Evolutionary conservation across 495 filamentous ascomycete genomes (phyloP).

Genomic region (Aspergillus sclerotiicarbonarius): DNA sequence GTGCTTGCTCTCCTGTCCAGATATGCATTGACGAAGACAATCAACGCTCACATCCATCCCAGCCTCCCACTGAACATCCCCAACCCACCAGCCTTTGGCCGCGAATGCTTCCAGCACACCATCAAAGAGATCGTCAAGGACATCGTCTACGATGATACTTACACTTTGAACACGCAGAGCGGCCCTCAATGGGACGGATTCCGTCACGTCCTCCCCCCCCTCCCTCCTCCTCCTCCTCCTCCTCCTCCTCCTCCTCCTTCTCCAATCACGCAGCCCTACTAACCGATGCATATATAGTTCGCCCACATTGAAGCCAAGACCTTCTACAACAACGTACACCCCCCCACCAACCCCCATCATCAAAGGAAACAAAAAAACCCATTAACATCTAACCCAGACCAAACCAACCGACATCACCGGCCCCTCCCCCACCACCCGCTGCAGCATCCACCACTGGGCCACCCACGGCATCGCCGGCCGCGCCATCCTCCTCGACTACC

Average conservation of each 20-base stretch:
- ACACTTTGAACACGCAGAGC: conserved; percentile 68
- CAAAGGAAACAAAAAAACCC: conserved; percentile 6
- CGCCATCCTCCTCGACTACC: conserved; percentile 52
- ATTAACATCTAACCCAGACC: conserved; percentile 22
- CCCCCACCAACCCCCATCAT: not conserved
- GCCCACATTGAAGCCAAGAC: conserved; percentile 40
- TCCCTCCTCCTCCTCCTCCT: not conserved
- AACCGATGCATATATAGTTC: conserved; percentile 37
- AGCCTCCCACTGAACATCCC: conserved; percentile 58
- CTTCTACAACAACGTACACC: conserved; percentile 52
- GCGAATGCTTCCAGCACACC: conserved; percentile 50
- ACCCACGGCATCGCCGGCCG: conserved; percentile 48
- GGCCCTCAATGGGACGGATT: conserved; percentile 77
- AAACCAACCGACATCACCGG: conserved; percentile 47
- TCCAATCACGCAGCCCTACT: not conserved
- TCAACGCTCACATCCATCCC: not conserved
- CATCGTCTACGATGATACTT: conserved; percentile 58
- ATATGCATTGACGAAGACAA: too few relatives aligned
- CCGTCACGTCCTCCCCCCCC: conserved; percentile 49
- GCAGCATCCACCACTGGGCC: conserved; percentile 48
- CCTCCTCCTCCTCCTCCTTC: not conserved
- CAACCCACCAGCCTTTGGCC: conserved; percentile 46
- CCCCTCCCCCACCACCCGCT: conserved; percentile 44
- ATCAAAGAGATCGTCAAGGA: conserved; percentile 45
- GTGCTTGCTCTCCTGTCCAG: too few relatives aligned